Conservation (phyloP, 1,284 basidiomycete genomes). For the Phaffia rhodozyma region DNA sequence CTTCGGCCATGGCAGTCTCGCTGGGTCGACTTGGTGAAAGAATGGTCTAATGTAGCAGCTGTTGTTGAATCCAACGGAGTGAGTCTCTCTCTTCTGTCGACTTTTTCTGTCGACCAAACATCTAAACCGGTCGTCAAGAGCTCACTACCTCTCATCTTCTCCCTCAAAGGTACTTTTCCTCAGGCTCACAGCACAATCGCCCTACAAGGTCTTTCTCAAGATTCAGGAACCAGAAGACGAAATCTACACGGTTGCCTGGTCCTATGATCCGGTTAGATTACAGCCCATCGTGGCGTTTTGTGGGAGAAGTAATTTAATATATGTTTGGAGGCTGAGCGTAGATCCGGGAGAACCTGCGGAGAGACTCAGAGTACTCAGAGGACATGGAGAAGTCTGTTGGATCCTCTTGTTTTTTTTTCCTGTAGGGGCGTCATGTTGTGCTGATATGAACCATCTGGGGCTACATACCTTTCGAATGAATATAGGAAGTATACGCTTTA, state of each 20-base stretch:
- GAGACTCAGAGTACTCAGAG: slow-evolving; percentile 4
- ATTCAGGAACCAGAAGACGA: not conserved
- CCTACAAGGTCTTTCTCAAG: slow-evolving; percentile 5
- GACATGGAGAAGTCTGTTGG: slow-evolving; percentile 14
- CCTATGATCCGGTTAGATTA: slow-evolving; percentile 9
- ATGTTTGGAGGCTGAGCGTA: slow-evolving; percentile 9
- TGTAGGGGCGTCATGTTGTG: too few species aligned
- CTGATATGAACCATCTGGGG: too few species aligned
- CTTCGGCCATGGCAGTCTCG: slow-evolving; percentile 4
- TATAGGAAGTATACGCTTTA: slow-evolving; percentile 13
- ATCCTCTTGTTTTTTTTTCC: not conserved
- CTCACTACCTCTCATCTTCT: not conserved
- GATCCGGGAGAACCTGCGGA: not conserved
- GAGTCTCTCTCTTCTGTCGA: not conserved
- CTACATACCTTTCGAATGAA: too few species aligned
- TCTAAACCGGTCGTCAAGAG: not conserved
- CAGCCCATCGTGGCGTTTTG: slow-evolving; percentile 8
- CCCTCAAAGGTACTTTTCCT: slow-evolving; percentile 7
- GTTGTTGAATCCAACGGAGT: slow-evolving; percentile 2
- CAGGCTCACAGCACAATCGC: not conserved
- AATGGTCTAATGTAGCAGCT: slow-evolving; percentile 4
- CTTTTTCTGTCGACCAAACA: not conserved
- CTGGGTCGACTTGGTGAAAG: slow-evolving; percentile 1
- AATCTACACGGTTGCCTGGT: slow-evolving; percentile 11
- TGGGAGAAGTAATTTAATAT: slow-evolving; percentile 7